Evolutionary conservation across 1,284 basidiomycete genomes (phyloP).

Genomic region (Pseudozyma sp.): DNA sequence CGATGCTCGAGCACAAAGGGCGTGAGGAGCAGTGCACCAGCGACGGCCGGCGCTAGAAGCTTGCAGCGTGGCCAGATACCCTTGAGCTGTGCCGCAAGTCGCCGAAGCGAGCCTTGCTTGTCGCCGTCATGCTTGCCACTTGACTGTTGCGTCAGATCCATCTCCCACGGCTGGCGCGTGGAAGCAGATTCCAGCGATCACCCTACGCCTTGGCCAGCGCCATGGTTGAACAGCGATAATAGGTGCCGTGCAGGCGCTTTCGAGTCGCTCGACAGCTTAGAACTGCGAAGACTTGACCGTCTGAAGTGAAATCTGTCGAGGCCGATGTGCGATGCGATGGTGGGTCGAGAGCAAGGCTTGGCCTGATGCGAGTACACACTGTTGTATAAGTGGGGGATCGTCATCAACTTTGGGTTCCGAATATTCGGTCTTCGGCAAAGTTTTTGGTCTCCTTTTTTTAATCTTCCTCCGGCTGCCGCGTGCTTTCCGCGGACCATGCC

Average conservation of each 20-base stretch:
- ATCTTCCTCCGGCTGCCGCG: background rate
- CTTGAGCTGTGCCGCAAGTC: slow-evolving; percentile 1
- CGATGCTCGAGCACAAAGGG: slow-evolving; percentile 41
- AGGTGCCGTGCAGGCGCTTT: no score
- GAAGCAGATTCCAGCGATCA: no score
- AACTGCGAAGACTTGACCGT: no score
- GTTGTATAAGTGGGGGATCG: no score
- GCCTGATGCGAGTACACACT: background rate
- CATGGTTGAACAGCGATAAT: no score
- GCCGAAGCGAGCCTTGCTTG: background rate
- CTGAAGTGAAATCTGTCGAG: no score
- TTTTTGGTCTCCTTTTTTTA: background rate
- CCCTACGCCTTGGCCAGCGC: no score
- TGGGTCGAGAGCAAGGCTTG: background rate
- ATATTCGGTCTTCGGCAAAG: no score
- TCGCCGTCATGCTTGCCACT: background rate
- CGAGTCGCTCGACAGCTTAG: no score
- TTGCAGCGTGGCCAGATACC: slow-evolving; percentile 14
- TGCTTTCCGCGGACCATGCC: background rate
- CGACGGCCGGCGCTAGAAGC: slow-evolving; percentile 28
- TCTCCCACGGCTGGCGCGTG: background rate
- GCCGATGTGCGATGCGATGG: no score
- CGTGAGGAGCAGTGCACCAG: slow-evolving; percentile 38
- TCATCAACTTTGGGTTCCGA: no score
- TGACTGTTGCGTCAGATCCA: background rate